Evolutionary conservation across 2,329 filamentous ascomycete species (phyloP).

Genomic region (Zalaria sp.): DNA sequence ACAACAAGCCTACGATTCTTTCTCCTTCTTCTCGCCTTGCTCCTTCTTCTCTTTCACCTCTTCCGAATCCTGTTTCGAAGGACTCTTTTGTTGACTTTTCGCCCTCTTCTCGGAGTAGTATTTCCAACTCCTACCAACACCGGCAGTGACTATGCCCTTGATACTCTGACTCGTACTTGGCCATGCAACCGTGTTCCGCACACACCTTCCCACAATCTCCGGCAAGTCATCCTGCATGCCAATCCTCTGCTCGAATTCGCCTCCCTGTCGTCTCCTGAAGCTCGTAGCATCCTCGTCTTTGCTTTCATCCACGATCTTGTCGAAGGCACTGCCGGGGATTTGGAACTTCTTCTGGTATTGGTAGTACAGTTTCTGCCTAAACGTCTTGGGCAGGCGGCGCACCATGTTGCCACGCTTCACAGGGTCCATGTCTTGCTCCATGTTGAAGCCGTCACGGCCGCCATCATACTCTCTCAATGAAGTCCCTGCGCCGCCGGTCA

Average conservation of each 20-base stretch:
- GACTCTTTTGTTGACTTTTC: constrained; percentile 20
- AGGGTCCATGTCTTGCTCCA: constrained; percentile 87
- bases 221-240: constrained; percentile 59
- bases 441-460: constrained; percentile 47
- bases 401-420: constrained; percentile 92
- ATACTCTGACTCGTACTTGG: constrained; percentile 77
- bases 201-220: constrained; percentile 57
- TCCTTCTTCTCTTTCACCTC: constrained; percentile 2
- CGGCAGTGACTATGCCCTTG: constrained; percentile 73
- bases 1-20: no score
- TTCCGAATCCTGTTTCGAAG: constrained; percentile 4
- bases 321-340: constrained; percentile 72
- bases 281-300: constrained; percentile 52
- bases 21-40: constrained; percentile 1
- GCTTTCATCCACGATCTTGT: constrained; percentile 66
- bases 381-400: constrained; percentile 69
- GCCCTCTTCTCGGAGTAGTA: constrained; percentile 68
- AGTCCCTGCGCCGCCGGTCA: constrained; percentile 18
- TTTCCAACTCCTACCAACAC: constrained; percentile 51
- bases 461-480: constrained; percentile 37
- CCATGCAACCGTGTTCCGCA: constrained; percentile 83
- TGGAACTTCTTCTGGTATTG: constrained; percentile 83
- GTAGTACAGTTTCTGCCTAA: constrained; percentile 84
- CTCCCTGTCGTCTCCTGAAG: constrained; percentile 62
- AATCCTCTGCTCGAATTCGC: constrained; percentile 76